These are phyloP conservation scores for Sechiopsis laciniata DNA, from an alignment of 306 rosid species.

Conservation along the genomic window DNA sequence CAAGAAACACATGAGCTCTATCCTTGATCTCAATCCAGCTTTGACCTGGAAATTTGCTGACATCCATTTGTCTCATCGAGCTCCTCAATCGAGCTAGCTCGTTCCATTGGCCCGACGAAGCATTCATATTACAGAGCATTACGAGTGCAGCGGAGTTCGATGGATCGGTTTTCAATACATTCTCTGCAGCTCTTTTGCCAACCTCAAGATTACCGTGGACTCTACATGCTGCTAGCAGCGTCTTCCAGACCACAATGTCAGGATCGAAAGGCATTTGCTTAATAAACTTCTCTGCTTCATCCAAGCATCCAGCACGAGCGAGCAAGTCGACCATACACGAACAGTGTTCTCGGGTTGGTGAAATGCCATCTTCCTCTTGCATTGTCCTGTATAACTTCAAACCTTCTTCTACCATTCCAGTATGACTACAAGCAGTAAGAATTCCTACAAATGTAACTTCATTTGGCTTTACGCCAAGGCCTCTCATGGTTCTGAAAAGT, in stretches of 20 bases:
- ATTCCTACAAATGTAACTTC: slow-evolving; percentile 61
- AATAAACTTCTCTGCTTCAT: slow-evolving; percentile 56
- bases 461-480: slow-evolving; percentile 47
- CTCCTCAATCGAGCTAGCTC: slow-evolving; percentile 55
- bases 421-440: slow-evolving; percentile 71
- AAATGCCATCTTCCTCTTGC: slow-evolving; percentile 52
- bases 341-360: slow-evolving; percentile 55
- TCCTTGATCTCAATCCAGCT: slow-evolving; percentile 55
- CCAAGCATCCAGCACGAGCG: slow-evolving; percentile 63
- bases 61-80: slow-evolving; percentile 49
- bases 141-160: slow-evolving; percentile 61
- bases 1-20: slow-evolving; percentile 50
- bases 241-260: slow-evolving; percentile 64
- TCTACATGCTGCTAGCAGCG: slow-evolving; percentile 63
- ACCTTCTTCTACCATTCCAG: slow-evolving; percentile 74
- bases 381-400: slow-evolving; percentile 43
- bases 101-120: slow-evolving; percentile 54
- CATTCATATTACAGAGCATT: slow-evolving; percentile 56
- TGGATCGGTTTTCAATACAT: slow-evolving; percentile 52
- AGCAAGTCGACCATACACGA: slow-evolving; percentile 83
- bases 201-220: slow-evolving; percentile 53
- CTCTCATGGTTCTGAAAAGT: slow-evolving; percentile 50
- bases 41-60: slow-evolving; percentile 62
- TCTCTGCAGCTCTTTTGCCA: slow-evolving; percentile 62
- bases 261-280: slow-evolving; percentile 43